Percentiles rank a stretch among this genome's conserved stretches.
Conservation (phyloP, 2,329 filamentous ascomycete genomes). For the Ascomycota sp. region DNA sequence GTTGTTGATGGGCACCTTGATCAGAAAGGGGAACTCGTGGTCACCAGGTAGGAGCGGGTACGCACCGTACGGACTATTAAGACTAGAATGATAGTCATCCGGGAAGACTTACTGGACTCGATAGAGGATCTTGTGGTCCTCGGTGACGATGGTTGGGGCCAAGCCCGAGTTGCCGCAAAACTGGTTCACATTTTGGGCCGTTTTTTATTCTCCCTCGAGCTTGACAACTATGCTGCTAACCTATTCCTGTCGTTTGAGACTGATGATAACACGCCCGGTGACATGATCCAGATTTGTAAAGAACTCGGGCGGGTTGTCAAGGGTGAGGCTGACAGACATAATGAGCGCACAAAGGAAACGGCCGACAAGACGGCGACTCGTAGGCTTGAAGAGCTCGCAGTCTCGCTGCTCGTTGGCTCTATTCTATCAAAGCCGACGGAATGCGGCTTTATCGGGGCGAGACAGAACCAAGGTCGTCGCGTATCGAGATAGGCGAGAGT, state of each 20-base stretch:
- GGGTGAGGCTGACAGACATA: constrained; percentile 47
- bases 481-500: no score
- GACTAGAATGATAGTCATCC: constrained; percentile 23
- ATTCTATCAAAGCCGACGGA: no score
- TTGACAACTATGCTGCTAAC: constrained; percentile 61
- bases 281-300: constrained; percentile 66
- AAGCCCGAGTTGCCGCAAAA: constrained; percentile 22
- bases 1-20: constrained; percentile 64
- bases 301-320: constrained; percentile 47
- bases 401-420: no score
- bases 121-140: constrained; percentile 58
- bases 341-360: constrained; percentile 5
- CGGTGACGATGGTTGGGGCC: constrained; percentile 24
- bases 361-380: background rate
- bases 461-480: no score
- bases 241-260: constrained; percentile 43
- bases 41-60: constrained; percentile 46
- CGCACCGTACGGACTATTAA: constrained; percentile 20
- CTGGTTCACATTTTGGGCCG: constrained; percentile 29
- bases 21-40: constrained; percentile 58
- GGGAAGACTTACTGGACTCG: constrained; percentile 55
- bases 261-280: constrained; percentile 36
- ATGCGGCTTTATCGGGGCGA: no score
- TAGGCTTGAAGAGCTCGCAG: no score
- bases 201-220: constrained; percentile 60